Conservation (phyloP, 2,329 filamentous ascomycete genomes). For the Aureobasidium sp. region DNA sequence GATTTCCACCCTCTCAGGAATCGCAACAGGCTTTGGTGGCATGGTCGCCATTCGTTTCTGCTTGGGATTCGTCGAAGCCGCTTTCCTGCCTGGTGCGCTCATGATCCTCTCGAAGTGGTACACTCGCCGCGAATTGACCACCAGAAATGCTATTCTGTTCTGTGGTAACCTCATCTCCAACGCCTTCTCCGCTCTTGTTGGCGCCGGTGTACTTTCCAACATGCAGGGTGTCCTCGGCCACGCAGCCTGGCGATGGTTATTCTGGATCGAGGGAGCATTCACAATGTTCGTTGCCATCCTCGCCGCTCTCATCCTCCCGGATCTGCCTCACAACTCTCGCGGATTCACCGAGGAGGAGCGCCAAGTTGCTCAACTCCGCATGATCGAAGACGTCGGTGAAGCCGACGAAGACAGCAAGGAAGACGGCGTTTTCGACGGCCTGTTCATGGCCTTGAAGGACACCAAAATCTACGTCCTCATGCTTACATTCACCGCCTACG, state of each 20-base stretch:
- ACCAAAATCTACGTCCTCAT: constrained; percentile 21
- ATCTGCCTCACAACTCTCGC: constrained; percentile 31
- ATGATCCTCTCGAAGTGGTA: constrained; percentile 45
- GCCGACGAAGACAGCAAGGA: constrained; percentile 40
- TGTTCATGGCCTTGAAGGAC: constrained; percentile 24
- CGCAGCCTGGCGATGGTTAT: constrained; percentile 43
- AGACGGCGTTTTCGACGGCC: constrained; percentile 27
- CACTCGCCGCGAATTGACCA: constrained; percentile 39
- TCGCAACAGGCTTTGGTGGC: constrained; percentile 29
- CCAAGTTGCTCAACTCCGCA: constrained; percentile 34
- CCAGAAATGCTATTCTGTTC: constrained; percentile 24
- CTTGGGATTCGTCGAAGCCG: constrained; percentile 40
- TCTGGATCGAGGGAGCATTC: constrained; percentile 54
- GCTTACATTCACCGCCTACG: constrained; percentile 10
- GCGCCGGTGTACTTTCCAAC: constrained; percentile 53
- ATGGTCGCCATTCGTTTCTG: constrained; percentile 34
- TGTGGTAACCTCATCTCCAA: constrained; percentile 42
- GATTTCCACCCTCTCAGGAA: constrained; percentile 32
- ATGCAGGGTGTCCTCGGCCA: constrained; percentile 54
- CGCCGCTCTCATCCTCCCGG: constrained; percentile 50
- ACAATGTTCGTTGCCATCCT: constrained; percentile 55
- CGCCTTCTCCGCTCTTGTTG: constrained; percentile 57
- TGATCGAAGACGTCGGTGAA: constrained; percentile 28
- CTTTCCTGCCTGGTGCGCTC: constrained; percentile 35
- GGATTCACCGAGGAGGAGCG: constrained; percentile 32